Evolutionary conservation across 371 early-diverging fungal species (phyloP).

Genomic region (Nematocida ausubeli): DNA sequence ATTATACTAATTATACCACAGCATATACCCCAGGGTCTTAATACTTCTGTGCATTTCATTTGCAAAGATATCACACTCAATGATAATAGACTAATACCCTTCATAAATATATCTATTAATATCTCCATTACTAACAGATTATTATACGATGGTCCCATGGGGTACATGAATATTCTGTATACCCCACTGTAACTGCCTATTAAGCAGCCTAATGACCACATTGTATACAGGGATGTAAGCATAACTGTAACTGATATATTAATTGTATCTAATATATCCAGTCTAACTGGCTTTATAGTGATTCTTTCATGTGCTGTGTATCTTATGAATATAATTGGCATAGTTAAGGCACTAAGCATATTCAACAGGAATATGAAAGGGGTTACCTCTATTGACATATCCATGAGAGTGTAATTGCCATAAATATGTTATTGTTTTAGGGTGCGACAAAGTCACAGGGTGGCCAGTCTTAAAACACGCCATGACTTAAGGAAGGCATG

Average conservation of each 20-base stretch:
- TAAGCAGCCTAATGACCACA: slow-evolving; percentile 39
- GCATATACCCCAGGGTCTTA: slow-evolving; percentile 34
- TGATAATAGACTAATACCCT: slow-evolving; percentile 1
- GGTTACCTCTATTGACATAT: slow-evolving; percentile 37
- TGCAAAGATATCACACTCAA: slow-evolving; percentile 22
- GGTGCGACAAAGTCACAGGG: slow-evolving; percentile 37
- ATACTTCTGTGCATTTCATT: not conserved
- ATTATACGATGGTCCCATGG: not conserved
- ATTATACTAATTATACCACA: slow-evolving; percentile 2
- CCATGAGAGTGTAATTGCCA: too few species aligned
- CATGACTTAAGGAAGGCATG: slow-evolving; percentile 21
- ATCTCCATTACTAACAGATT: slow-evolving; percentile 33
- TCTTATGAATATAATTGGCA: slow-evolving; percentile 22
- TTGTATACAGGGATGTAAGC: slow-evolving; percentile 34
- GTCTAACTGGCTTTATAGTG: not conserved
- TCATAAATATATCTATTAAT: slow-evolving; percentile 23
- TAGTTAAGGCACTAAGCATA: slow-evolving; percentile 4
- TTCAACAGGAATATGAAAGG: slow-evolving; percentile 45
- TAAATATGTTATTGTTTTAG: too few species aligned
- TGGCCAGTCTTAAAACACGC: slow-evolving; percentile 19
- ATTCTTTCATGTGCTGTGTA: slow-evolving; percentile 32
- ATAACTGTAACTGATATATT: slow-evolving; percentile 23
- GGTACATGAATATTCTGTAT: slow-evolving; percentile 17
- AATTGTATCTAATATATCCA: not conserved
- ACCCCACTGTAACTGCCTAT: slow-evolving; percentile 34